Base-by-base conservation (phyloP, 768 basidiomycete genomes). In the Porpolomopsis calyptriformis region DNA sequence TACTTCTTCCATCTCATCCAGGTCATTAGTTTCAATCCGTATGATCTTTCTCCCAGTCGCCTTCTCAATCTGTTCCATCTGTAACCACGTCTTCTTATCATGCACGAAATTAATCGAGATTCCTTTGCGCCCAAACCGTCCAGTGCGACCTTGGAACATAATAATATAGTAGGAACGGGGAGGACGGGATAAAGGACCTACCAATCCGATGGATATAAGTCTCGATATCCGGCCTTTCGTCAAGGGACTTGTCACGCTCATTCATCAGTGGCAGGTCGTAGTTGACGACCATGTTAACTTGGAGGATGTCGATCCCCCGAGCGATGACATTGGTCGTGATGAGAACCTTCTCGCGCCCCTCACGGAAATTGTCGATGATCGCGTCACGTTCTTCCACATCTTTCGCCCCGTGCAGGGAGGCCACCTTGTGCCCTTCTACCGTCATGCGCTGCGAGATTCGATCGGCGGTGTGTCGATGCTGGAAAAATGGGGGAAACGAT, bases 201-300 rank as follows among this genome's bases (percentile, higher is more conserved):
- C 93, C 94, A 49, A 99, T 97, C 52, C 96, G 82, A 64, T 99
- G 96, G 38, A 98, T 83, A 60, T 99, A 99, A 1, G 94, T 98
- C 70, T 98, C 96, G 38, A 92, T 73, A 60, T 99, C 96, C 0
- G 91, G 90, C 48, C 66, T 70, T 53, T 62, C 73, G 50, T 85
- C 82, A 19, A 60, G 63, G 5, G 60, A 55, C 52, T 67, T 63
- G 45, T 70, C 66, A 11, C 84, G 79, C 56, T 87, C 85, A 53
- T 78, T 82, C 76, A 87, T 78, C 38, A 91, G 67, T 0, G 93
- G 92, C 22, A 96, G 74, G 59, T 97, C 93, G 59, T 98, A 99
- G 67, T 98, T 98, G 63, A 99, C 91, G n/a, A 98, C 94, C 92
- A 99, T 92, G 72, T 97, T 99, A 56, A 99, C 96, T 69, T 97